These are phyloP conservation scores for Brachypodium distachyon DNA, from an alignment of 202 grass and related monocot species.

Conservation along the genomic window DNA sequence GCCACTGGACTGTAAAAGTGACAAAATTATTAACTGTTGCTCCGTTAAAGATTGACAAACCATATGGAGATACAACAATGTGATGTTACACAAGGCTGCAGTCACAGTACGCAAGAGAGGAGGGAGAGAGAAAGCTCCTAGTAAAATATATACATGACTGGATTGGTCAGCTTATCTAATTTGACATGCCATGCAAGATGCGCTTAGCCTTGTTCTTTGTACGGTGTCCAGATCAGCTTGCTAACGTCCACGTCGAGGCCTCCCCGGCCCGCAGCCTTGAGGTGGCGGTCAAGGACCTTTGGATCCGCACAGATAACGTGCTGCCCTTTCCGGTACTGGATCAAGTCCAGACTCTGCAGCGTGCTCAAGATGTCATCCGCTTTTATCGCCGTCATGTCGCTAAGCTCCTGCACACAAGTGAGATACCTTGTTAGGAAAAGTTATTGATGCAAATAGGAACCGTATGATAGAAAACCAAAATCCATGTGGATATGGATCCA, in stretches of 20 bases:
- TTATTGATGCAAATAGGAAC: not conserved
- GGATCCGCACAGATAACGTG: slow-evolving; percentile 98
- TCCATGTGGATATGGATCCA: not conserved
- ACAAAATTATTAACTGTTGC: not conserved
- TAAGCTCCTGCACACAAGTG: slow-evolving; percentile 67
- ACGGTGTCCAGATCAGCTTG: slow-evolving; percentile 99
- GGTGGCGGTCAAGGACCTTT: slow-evolving; percentile 86
- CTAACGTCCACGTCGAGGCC: slow-evolving; percentile 84
- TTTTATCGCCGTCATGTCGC: slow-evolving; percentile 98
- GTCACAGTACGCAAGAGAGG: not conserved
- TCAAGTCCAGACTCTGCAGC: slow-evolving; percentile 82
- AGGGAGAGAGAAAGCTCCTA: not conserved
- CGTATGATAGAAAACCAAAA: not conserved
- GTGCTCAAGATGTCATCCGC: slow-evolving; percentile 91
- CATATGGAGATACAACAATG: not conserved
- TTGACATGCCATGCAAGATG: not conserved
- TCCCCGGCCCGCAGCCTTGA: slow-evolving; percentile 84
- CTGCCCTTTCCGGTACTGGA: slow-evolving; percentile 98
- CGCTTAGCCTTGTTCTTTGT: slow-evolving; percentile 92
- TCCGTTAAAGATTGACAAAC: not conserved
- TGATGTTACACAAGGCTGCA: not conserved
- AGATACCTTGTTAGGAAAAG: slow-evolving; percentile 12
- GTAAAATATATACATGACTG: slow-evolving; percentile 38
- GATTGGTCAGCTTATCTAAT: slow-evolving; percentile 35
- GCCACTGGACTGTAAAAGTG: not conserved